phyloP scores from a whole-genome alignment of 1,284 basidiomycete genomes.

The Anthracocystis panici-leucophaei region DNA sequence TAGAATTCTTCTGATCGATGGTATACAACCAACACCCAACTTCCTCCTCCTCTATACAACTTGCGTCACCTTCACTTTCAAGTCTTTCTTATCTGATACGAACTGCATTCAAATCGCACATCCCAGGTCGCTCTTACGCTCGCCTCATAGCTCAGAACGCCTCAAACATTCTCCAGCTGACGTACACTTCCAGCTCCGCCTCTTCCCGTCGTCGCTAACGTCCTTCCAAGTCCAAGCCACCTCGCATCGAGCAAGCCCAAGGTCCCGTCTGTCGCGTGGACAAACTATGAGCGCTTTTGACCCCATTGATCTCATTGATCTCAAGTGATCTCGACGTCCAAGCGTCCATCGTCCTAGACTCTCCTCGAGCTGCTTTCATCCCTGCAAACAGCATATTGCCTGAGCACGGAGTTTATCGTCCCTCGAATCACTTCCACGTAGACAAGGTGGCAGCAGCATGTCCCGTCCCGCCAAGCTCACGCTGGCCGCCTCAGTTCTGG shows the following conservation, averaged over 20 bases:
- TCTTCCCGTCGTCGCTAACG: not conserved
- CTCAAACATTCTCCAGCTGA: not conserved
- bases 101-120: not conserved
- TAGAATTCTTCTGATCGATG: conserved; percentile 1
- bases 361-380: not conserved
- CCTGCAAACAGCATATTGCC: conserved; percentile 4
- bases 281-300: conserved; percentile 9
- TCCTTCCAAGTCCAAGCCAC: not conserved
- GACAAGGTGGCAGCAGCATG: conserved; percentile 74
- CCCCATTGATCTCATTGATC: too few species aligned
- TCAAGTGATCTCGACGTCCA: conserved; percentile 1
- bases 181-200: conserved; percentile 5
- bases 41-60: not conserved
- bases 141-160: not conserved
- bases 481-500: conserved; percentile 77
- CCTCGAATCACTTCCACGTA: not conserved
- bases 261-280: too few species aligned
- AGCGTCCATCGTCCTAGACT: not conserved
- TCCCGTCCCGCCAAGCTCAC: conserved; percentile 83
- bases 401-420: conserved; percentile 24
- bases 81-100: too few species aligned
- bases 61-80: too few species aligned
- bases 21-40: conserved; percentile 15
- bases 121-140: not conserved
- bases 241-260: not conserved